Percentiles rank a stretch among this genome's conserved stretches.
These are phyloP conservation scores for Colletotrichum cordylinicola DNA, from an alignment of 2,329 filamentous ascomycete genomes.

Conservation along the genomic window DNA sequence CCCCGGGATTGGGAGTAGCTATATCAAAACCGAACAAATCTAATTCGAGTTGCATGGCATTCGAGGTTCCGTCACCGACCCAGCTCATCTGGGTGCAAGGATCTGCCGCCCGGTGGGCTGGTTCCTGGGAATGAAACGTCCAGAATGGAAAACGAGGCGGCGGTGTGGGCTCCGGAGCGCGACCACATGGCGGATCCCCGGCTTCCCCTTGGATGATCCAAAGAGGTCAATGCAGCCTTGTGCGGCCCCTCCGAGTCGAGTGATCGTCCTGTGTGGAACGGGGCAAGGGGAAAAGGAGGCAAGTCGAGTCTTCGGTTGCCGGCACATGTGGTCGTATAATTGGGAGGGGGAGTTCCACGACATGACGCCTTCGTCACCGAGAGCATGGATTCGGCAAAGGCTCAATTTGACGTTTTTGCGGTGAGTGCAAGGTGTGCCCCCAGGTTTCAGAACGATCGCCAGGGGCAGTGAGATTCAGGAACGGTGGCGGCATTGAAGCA, in stretches of 20 bases:
- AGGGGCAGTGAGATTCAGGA: slow-evolving; percentile 1
- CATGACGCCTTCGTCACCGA: neutral
- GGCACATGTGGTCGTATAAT: slow-evolving; percentile 1
- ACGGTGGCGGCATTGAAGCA: neutral
- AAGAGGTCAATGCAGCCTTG: slow-evolving; percentile 12
- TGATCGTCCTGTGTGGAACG: neutral
- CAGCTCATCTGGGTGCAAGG: neutral
- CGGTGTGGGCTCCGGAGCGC: neutral
- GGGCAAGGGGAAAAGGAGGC: neutral
- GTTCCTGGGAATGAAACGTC: neutral
- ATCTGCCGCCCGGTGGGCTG: neutral
- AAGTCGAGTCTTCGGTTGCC: neutral
- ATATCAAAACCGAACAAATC: neutral
- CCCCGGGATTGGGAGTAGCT: neutral
- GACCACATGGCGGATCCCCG: slow-evolving; percentile 13
- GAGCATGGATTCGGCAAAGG: neutral
- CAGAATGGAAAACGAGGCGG: neutral
- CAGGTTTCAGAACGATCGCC: slow-evolving; percentile 16
- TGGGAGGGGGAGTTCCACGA: neutral
- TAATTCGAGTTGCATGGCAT: neutral
- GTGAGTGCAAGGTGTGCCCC: neutral
- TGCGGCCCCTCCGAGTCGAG: neutral
- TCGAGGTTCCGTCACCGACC: neutral
- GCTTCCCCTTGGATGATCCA: slow-evolving; percentile 11
- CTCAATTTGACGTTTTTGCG: neutral